phyloP scores from a whole-genome alignment of 805 yeast genomes.

The Cyberlindnera xylosilytica region DNA sequence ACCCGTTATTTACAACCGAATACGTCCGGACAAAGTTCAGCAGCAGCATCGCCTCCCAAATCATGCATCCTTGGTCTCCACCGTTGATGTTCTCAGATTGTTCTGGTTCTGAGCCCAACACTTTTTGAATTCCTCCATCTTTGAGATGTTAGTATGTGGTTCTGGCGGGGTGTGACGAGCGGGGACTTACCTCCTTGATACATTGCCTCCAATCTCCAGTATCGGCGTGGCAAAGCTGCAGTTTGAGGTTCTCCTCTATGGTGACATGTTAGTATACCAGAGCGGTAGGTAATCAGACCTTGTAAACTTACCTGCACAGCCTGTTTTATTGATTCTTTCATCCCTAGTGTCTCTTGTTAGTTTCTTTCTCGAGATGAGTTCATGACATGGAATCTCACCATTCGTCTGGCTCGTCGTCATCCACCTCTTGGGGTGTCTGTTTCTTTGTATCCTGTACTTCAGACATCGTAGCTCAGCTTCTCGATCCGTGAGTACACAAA shows the following conservation, averaged over 20 bases:
- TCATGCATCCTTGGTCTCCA: slow-evolving; percentile 24
- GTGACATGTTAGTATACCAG: not conserved
- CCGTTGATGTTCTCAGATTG: slow-evolving; percentile 36
- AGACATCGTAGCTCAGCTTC: not conserved
- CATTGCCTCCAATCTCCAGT: slow-evolving; percentile 81
- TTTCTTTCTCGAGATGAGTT: not conserved
- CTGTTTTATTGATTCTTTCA: slow-evolving; percentile 66
- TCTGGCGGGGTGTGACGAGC: not conserved
- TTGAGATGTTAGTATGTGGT: slow-evolving; percentile 4
- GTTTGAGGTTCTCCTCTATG: slow-evolving; percentile 59
- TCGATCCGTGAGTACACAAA: too few species aligned
- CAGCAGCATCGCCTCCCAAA: too few species aligned
- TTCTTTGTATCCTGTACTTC: slow-evolving; percentile 27
- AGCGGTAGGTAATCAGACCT: not conserved
- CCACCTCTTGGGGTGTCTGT: slow-evolving; percentile 40
- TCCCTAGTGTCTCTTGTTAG: slow-evolving; percentile 44
- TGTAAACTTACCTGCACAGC: slow-evolving; percentile 52
- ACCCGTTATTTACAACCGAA: too few species aligned
- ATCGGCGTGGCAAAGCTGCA: slow-evolving; percentile 78
- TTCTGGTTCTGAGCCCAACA: slow-evolving; percentile 42
- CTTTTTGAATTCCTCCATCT: slow-evolving; percentile 41
- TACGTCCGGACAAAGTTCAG: too few species aligned
- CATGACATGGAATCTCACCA: slow-evolving; percentile 41
- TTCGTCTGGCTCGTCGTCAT: slow-evolving; percentile 66
- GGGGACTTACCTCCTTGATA: slow-evolving; percentile 49